Evolutionary conservation across 176 grass and related monocot species (phyloP).

Genomic region (Cocos nucifera): DNA sequence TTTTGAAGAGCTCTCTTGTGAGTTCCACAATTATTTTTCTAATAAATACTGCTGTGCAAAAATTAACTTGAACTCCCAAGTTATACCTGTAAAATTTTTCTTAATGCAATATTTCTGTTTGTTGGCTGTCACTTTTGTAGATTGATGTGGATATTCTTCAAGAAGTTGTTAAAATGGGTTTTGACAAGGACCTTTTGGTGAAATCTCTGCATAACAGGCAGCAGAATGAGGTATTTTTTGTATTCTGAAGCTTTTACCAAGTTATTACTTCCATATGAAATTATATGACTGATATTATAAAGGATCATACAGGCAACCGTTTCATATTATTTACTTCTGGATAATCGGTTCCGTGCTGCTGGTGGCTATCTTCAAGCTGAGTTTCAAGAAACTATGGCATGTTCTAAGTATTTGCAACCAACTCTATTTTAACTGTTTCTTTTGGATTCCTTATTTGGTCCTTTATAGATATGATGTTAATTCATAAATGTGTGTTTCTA

Average conservation of each 20-base stretch:
- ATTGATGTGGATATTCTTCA: slow-evolving; percentile 65
- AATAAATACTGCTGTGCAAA: too few species aligned
- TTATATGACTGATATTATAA: slow-evolving; percentile 12
- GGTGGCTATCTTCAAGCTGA: slow-evolving; percentile 70
- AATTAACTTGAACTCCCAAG: too few species aligned
- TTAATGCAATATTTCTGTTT: too few species aligned
- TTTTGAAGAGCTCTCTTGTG: too few species aligned
- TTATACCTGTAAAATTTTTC: too few species aligned
- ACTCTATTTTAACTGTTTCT: not conserved
- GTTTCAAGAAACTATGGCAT: slow-evolving; percentile 72
- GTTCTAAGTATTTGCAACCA: slow-evolving; percentile 3
- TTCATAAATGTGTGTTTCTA: not conserved
- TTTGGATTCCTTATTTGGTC: not conserved
- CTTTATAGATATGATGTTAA: not conserved
- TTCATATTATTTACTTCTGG: slow-evolving; percentile 84
- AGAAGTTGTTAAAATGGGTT: slow-evolving; percentile 71
- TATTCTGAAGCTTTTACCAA: not conserved
- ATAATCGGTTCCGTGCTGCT: slow-evolving; percentile 49
- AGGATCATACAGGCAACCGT: slow-evolving; percentile 57
- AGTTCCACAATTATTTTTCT: too few species aligned
- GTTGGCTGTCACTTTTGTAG: slow-evolving; percentile 31
- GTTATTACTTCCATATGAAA: not conserved
- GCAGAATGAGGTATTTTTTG: slow-evolving; percentile 66
- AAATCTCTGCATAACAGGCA: slow-evolving; percentile 71
- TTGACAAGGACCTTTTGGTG: slow-evolving; percentile 51